Conservation (phyloP, 2,329 filamentous ascomycete genomes). For the Penicillium sp. region DNA sequence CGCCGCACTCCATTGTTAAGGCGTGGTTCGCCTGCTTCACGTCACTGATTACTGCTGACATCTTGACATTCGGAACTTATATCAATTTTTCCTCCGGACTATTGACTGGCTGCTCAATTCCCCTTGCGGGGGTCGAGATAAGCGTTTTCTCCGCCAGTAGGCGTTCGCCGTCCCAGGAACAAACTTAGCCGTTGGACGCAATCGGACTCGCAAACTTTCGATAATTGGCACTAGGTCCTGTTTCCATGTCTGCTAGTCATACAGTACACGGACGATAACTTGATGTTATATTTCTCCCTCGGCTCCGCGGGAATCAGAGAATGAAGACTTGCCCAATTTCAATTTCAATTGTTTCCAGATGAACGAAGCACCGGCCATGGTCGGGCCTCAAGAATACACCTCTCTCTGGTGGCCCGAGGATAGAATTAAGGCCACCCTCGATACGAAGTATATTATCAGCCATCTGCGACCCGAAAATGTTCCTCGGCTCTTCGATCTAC, state of each 20-base stretch:
- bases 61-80: not conserved
- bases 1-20: slow-evolving; percentile 1
- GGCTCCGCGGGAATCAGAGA: not conserved
- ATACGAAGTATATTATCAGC: slow-evolving; percentile 44
- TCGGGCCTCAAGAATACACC: slow-evolving; percentile 22
- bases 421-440: slow-evolving; percentile 48
- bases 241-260: not conserved
- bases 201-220: not conserved
- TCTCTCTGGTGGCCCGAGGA: slow-evolving; percentile 53
- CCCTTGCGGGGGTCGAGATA: slow-evolving; percentile 34
- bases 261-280: no score
- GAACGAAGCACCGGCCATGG: slow-evolving; percentile 17
- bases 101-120: slow-evolving; percentile 24
- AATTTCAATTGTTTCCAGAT: not conserved
- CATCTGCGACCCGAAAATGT: slow-evolving; percentile 41
- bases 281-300: not conserved
- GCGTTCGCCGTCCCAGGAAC: slow-evolving; percentile 3
- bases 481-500: slow-evolving; percentile 41
- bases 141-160: slow-evolving; percentile 23
- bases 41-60: not conserved
- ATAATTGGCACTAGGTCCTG: not conserved
- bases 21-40: not conserved
- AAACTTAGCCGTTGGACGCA: slow-evolving; percentile 11
- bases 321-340: not conserved
- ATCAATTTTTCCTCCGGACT: slow-evolving; percentile 11